Evolutionary conservation across 1,284 basidiomycete species (phyloP).

Genomic region (Hymenochaete sp.): DNA sequence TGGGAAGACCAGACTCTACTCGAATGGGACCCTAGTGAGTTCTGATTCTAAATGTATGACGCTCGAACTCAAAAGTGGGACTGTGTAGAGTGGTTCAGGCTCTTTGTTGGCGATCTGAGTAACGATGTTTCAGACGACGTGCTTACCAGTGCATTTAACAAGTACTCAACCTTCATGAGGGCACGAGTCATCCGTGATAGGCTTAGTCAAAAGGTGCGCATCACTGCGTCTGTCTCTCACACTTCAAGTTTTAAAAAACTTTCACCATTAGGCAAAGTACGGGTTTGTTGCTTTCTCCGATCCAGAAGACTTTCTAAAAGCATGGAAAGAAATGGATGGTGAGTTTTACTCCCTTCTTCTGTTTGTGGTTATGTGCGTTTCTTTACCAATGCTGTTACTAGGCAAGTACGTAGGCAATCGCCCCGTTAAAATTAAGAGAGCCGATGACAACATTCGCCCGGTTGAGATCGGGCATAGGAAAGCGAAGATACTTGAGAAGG

Average conservation of each 20-base stretch:
- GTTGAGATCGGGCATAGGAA: conserved; percentile 92
- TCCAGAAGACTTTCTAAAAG: conserved; percentile 95
- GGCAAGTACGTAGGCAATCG: conserved; percentile 97
- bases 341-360: conserved; percentile 24
- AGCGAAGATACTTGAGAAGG: conserved; percentile 71
- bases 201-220: conserved; percentile 73
- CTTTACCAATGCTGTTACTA: conserved; percentile 26
- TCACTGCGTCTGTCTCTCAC: not conserved
- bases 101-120: conserved; percentile 97
- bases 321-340: conserved; percentile 99
- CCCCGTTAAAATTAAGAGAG: conserved; percentile 86
- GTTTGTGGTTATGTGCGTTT: conserved; percentile 1
- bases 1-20: conserved; percentile 98
- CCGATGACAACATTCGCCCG: conserved; percentile 75
- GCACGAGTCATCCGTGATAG: conserved; percentile 92
- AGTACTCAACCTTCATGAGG: conserved; percentile 89
- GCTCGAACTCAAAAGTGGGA: conserved; percentile 2
- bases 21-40: conserved; percentile 95
- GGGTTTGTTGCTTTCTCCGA: conserved; percentile 98
- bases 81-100: conserved; percentile 82
- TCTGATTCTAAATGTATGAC: not conserved
- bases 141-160: conserved; percentile 85
- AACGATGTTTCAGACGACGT: conserved; percentile 97
- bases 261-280: conserved; percentile 71
- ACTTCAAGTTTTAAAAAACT: conserved; percentile 1